Evolutionary conservation across 768 basidiomycete species (phyloP).

Genomic region (Dentipellis fragilis): DNA sequence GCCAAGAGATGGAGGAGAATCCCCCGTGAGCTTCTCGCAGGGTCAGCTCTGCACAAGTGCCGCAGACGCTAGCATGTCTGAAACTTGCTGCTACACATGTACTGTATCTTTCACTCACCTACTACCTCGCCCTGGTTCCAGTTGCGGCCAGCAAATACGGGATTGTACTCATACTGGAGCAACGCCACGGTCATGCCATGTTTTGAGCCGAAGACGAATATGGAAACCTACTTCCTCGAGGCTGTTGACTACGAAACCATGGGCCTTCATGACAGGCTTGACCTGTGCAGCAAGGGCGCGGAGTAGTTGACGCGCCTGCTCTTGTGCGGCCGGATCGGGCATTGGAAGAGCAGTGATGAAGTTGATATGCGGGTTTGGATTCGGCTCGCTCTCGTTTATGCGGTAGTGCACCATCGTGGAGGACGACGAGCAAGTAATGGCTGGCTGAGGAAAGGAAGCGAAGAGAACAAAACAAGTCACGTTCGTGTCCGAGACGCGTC

Average conservation of each 20-base stretch:
- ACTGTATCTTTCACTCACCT: conserved; percentile 30
- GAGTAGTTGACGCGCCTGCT: conserved; percentile 61
- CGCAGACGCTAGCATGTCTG: neutral
- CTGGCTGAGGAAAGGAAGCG: neutral
- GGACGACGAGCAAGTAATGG: no score
- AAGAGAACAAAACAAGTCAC: neutral
- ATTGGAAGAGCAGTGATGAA: conserved; percentile 56
- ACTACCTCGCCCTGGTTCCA: conserved; percentile 80
- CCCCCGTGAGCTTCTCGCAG: conserved; percentile 50
- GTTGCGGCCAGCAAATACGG: conserved; percentile 72
- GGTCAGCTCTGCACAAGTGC: conserved; percentile 50
- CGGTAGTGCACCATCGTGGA: conserved; percentile 60
- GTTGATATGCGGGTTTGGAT: conserved; percentile 71
- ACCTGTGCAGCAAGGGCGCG: conserved; percentile 79
- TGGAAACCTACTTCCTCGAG: conserved; percentile 61
- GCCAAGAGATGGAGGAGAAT: conserved; percentile 52
- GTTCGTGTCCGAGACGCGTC: neutral
- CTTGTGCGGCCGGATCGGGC: conserved; percentile 32
- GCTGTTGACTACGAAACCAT: conserved; percentile 68
- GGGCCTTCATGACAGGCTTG: conserved; percentile 70
- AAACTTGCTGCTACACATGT: neutral
- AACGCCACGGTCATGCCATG: neutral
- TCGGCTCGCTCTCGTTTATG: conserved; percentile 56
- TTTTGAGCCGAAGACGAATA: neutral
- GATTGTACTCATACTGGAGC: conserved; percentile 64